Base-by-base conservation (phyloP, 2,329 filamentous ascomycete species). In the Paraconiothyrium sp. region DNA sequence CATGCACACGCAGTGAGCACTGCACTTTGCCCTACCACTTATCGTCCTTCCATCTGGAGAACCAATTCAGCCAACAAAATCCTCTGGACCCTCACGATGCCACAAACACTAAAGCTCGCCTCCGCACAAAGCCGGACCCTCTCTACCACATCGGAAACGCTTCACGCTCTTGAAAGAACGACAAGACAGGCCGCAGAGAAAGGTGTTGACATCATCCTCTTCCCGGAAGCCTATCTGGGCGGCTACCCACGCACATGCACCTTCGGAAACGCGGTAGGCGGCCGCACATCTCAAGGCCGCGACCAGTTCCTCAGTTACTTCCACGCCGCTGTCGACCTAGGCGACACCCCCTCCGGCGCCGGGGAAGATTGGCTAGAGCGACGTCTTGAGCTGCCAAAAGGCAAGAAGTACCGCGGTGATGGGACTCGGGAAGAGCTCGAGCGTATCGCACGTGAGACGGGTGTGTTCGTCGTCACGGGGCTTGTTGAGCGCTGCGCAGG, bases 201-300 rank as follows among this genome's bases (percentile, higher is more conserved):
- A 46, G 82, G 81, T 51, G 82, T 88, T 16, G 82, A 95, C 76
- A 84, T 97, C 54, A 84, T 97, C 32, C 88, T 97, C 56, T 94
- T 97, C 63, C 94, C 94, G 0, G 94, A 98, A 82, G 94, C 94
- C 24, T 97, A 93, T 75, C 85, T 97, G 1, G 94, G 94, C 50
- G 94, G 94, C 1, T 97, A 97, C 75, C 94, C 94, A 20, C 90
- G 94, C 11, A 93, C 90, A 20, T 90, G 89, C 64, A 83, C 83
- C 54, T 97, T 97, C 72, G 93, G 93, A 4, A 89, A 88, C 50
- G 84, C 86, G 1, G 84, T 97, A 6, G 94, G 94, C 4, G 83
- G 85, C 16, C 89, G 94, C 41, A 84, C 86, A 0, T 82, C 85
- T 2, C 82, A 84, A 52, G 94, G 93, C 4, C 86, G 93, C 20